Conservation (phyloP, 1,139 yeast genomes). For the Groenewaldozyma auringiensis region DNA sequence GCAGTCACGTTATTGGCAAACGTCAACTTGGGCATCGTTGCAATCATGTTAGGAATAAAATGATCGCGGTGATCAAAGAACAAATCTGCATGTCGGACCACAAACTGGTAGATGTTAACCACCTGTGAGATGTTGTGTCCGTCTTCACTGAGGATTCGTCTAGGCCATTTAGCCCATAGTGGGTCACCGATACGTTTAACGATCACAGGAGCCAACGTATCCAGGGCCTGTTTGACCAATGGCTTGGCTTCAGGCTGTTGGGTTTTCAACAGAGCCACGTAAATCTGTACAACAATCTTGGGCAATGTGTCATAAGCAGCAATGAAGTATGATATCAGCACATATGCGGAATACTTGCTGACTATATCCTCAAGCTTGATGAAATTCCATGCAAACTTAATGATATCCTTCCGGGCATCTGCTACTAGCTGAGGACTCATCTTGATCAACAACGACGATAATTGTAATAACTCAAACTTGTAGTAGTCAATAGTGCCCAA, state of each 20-base stretch:
- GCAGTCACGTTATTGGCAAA: slow-evolving; percentile 70
- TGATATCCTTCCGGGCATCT: slow-evolving; percentile 74
- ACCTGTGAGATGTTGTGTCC: slow-evolving; percentile 78
- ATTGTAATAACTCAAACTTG: slow-evolving; percentile 70
- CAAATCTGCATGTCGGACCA: slow-evolving; percentile 76
- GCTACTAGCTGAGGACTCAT: slow-evolving; percentile 55
- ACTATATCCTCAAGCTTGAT: slow-evolving; percentile 83
- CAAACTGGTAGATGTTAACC: slow-evolving; percentile 80
- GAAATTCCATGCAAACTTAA: slow-evolving; percentile 91
- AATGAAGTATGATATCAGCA: slow-evolving; percentile 79
- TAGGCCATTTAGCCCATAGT: slow-evolving; percentile 93
- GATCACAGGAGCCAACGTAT: slow-evolving; percentile 82
- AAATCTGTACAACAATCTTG: slow-evolving; percentile 83
- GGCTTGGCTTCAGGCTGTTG: slow-evolving; percentile 81
- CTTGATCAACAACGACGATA: slow-evolving; percentile 70
- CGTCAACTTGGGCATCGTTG: slow-evolving; percentile 93
- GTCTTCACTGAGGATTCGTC: slow-evolving; percentile 86
- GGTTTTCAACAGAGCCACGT: slow-evolving; percentile 79
- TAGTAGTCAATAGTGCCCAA: slow-evolving; percentile 70
- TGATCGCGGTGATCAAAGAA: slow-evolving; percentile 85
- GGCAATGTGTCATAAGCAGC: slow-evolving; percentile 85
- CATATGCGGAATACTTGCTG: slow-evolving; percentile 89
- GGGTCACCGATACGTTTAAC: slow-evolving; percentile 60
- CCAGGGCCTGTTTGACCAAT: slow-evolving; percentile 81
- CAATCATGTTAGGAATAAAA: slow-evolving; percentile 77